Conservation (phyloP, 2,329 filamentous ascomycete species). For the Calonectria leucothoes region DNA sequence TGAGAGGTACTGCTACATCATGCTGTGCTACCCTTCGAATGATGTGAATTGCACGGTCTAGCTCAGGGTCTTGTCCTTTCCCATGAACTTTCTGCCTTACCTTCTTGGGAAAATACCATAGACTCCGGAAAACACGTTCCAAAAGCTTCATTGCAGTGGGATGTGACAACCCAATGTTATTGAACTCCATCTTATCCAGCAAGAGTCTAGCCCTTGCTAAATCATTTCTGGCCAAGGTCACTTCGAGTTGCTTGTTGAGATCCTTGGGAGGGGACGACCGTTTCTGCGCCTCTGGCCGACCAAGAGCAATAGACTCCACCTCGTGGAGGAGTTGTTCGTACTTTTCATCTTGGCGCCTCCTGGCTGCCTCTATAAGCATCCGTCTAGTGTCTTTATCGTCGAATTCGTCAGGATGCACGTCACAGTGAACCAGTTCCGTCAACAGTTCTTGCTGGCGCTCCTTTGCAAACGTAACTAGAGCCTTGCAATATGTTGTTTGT, state of each 20-base stretch:
- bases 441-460: slow-evolving; percentile 65
- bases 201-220: slow-evolving; percentile 40
- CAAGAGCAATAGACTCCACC: slow-evolving; percentile 46
- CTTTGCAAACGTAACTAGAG: slow-evolving; percentile 73
- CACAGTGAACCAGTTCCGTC: slow-evolving; percentile 57
- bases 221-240: slow-evolving; percentile 15
- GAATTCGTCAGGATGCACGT: slow-evolving; percentile 68
- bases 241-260: slow-evolving; percentile 37
- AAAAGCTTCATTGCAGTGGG: slow-evolving; percentile 42
- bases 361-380: slow-evolving; percentile 50
- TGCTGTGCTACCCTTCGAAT: slow-evolving; percentile 44
- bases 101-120: slow-evolving; percentile 43
- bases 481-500: slow-evolving; percentile 71
- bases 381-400: slow-evolving; percentile 57
- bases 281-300: slow-evolving; percentile 20
- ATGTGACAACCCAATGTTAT: slow-evolving; percentile 44
- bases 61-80: slow-evolving; percentile 29
- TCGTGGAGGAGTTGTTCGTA: slow-evolving; percentile 58
- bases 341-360: slow-evolving; percentile 49
- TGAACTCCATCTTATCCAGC: slow-evolving; percentile 48
- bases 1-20: slow-evolving; percentile 49
- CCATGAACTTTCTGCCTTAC: slow-evolving; percentile 24
- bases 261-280: slow-evolving; percentile 30
- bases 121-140: slow-evolving; percentile 37
- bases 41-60: slow-evolving; percentile 47